These are phyloP conservation scores for Actinidia arguta DNA, from an alignment of 179 eudicot species.

Conservation along the genomic window DNA sequence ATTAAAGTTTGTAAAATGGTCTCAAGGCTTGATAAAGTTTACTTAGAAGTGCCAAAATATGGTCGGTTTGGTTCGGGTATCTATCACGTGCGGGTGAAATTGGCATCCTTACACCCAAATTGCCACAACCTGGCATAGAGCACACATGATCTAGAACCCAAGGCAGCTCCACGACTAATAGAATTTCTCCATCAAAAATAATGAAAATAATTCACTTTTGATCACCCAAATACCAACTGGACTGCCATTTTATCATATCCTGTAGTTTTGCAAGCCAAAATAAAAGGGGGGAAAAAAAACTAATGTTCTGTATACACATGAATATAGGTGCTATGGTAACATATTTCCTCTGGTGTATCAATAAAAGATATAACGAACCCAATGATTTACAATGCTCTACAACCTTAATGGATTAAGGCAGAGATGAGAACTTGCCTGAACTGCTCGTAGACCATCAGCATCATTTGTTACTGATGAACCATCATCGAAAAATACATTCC, in stretches of 20 bases:
- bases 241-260: not conserved
- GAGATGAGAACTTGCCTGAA: conserved; percentile 65
- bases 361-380: not conserved
- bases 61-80: no score
- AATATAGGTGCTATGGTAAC: not conserved
- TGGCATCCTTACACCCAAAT: not conserved
- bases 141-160: not conserved
- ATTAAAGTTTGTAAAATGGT: not conserved
- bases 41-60: not conserved
- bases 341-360: conserved; percentile 1
- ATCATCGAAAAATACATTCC: conserved; percentile 90
- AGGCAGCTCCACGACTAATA: not conserved
- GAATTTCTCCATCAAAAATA: not conserved
- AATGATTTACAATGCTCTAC: not conserved
- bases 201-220: not conserved
- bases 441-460: conserved; percentile 66
- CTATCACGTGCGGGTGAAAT: no score
- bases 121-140: conserved; percentile 5
- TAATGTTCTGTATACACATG: not conserved
- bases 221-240: not conserved
- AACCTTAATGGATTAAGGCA: not conserved
- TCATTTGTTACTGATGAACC: conserved; percentile 70
- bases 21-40: not conserved
- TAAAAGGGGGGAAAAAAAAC: not conserved
- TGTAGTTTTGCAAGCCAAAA: not conserved